Conservation (phyloP, 345 rosid genomes). For the Eucalyptus sp. region DNA sequence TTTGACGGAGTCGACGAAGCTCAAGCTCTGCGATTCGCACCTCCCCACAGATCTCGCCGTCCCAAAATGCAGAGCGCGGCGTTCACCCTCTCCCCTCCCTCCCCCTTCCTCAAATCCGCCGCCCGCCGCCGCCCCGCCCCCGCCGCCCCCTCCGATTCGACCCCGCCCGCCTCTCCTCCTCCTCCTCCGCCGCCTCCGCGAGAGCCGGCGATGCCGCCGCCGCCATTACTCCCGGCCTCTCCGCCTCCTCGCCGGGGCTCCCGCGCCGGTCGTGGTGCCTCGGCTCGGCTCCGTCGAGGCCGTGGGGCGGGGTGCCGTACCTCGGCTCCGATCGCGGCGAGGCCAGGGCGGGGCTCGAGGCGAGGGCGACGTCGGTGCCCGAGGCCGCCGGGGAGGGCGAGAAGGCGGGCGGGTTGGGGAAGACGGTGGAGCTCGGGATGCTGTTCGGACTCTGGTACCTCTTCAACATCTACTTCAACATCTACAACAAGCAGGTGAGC, state of each 20-base stretch:
- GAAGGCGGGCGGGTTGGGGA: constrained; percentile 14
- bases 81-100: constrained; percentile 28
- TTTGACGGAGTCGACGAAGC: constrained; percentile 43
- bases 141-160: constrained; percentile 22
- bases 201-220: background rate
- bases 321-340: constrained; percentile 1
- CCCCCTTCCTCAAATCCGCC: constrained; percentile 11
- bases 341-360: constrained; percentile 21
- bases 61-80: constrained; percentile 58
- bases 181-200: background rate
- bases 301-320: constrained; percentile 55
- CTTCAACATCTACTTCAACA: constrained; percentile 97
- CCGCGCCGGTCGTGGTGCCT: constrained; percentile 12
- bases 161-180: constrained; percentile 9
- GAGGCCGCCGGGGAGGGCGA: constrained; percentile 48
- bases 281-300: constrained; percentile 13
- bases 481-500: constrained; percentile 91
- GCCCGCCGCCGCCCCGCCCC: constrained; percentile 4
- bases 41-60: background rate
- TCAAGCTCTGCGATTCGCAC: background rate
- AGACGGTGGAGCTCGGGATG: constrained; percentile 59
- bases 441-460: constrained; percentile 82
- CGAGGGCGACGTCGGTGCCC: constrained; percentile 51
- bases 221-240: background rate
- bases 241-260: background rate